Conservation (phyloP, 2,329 filamentous ascomycete genomes). For the Endoconidiophora laricicola region DNA sequence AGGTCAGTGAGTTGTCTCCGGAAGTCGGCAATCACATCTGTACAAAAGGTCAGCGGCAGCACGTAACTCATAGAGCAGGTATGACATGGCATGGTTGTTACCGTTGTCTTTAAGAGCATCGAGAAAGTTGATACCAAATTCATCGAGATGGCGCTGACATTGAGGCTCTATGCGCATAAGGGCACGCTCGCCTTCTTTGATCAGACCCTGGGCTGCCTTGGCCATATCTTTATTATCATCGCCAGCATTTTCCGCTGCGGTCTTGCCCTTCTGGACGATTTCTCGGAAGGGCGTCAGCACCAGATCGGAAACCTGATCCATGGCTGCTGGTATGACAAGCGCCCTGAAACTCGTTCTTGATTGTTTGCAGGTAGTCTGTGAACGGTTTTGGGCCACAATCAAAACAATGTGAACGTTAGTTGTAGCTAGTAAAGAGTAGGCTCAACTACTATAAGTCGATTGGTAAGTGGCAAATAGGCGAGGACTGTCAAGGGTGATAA, state of each 20-base stretch:
- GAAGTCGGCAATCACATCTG: constrained; percentile 34
- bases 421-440: too few relatives aligned
- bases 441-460: too few relatives aligned
- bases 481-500: too few relatives aligned
- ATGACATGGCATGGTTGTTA: constrained; percentile 18
- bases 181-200: constrained; percentile 32
- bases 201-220: constrained; percentile 30
- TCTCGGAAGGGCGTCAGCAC: constrained; percentile 35
- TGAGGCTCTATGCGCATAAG: constrained; percentile 35
- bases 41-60: neutral
- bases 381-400: neutral
- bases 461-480: too few relatives aligned
- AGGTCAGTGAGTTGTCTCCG: constrained; percentile 31
- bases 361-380: neutral
- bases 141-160: constrained; percentile 30
- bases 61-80: neutral
- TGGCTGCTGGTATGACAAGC: constrained; percentile 13
- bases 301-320: constrained; percentile 27
- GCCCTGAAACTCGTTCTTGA: too few relatives aligned
- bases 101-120: constrained; percentile 37
- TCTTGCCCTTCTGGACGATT: constrained; percentile 33
- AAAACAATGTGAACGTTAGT: neutral
- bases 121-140: constrained; percentile 33
- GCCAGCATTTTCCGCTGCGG: constrained; percentile 31
- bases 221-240: constrained; percentile 28